Conservation (phyloP, 2,329 filamentous ascomycete species). For the Scedosporium aurantiacum region DNA sequence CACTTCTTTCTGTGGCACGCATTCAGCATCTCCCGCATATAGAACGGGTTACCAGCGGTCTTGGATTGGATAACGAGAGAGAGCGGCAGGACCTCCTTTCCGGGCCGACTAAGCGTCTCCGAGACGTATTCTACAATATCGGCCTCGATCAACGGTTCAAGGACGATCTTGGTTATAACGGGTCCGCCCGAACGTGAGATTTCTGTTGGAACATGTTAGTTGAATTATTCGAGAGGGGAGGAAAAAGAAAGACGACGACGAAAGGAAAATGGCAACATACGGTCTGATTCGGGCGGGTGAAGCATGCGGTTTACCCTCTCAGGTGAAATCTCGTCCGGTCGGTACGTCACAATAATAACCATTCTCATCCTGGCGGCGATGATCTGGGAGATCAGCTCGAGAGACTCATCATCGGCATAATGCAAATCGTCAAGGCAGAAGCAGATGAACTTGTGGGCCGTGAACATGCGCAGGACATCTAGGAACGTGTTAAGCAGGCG, state of each 20-base stretch:
- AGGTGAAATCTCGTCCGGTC: constrained; percentile 51
- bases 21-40: constrained; percentile 82
- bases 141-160: constrained; percentile 63
- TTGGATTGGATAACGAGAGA: constrained; percentile 82
- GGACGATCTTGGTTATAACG: constrained; percentile 56
- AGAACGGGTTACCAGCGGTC: constrained; percentile 80
- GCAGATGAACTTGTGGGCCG: constrained; percentile 75
- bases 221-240: neutral
- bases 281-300: constrained; percentile 42
- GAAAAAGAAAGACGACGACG: neutral
- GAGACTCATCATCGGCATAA: constrained; percentile 77
- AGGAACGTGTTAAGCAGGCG: constrained; percentile 80
- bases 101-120: constrained; percentile 63
- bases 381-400: constrained; percentile 74
- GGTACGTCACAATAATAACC: constrained; percentile 68
- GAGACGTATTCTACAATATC: constrained; percentile 78
- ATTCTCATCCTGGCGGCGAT: constrained; percentile 69
- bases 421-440: constrained; percentile 84
- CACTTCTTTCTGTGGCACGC: constrained; percentile 77
- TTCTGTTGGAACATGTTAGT: constrained; percentile 23
- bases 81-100: constrained; percentile 63
- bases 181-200: constrained; percentile 35
- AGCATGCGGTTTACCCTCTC: constrained; percentile 45
- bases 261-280: constrained; percentile 17
- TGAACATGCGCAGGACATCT: constrained; percentile 73